Evolutionary conservation across 148 eudicot genomes (phyloP), one percentile per base, ranked within the genome.

Genomic region (Arbutus unedo): DNA sequence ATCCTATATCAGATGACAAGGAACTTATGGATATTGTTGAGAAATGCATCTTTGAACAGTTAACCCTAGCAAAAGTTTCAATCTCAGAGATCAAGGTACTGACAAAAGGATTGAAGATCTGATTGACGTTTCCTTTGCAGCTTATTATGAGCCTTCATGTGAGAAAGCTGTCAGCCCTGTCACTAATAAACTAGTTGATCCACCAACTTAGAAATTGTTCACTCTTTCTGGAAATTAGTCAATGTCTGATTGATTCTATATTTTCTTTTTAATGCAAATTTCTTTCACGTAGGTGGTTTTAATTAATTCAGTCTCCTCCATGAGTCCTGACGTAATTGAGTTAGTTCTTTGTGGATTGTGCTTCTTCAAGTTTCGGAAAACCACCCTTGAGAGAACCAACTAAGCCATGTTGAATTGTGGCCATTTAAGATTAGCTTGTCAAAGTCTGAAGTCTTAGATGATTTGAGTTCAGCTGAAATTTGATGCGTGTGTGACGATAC

Each of bases 21-120:
- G 86, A 85, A 79, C 82, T 91, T 82, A 86, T 85, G 84, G 85
- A 83, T 83, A 84, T 84, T 31, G 71, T 91, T 59, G 93, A 90
- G 87, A 91, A 86, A 73, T 96, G 88, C 83, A 86, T 88, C 50
- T 83, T 82, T 43, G 95, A 94, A 85, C 89, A 83, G 82, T 83
- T 96, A 51, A 85, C 80, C 78, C 82, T 96, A 84, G 85, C 88
- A 77, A 96, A 92, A 85, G 92, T 88, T 83, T 81, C 88, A 49
- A 82, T 91, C 70, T 82, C 88, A 25, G 94, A 92, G 86, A 84
- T 91, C 53, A 92, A 94, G 97, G 99, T 96, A 89, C 47, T 62
- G 19, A 68, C 49, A 70, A 90, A 94, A 94, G 97, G 94, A 89
- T 67, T 76, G 23, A 59, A 75, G 82, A 6, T 71, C n/a, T 78